Evolutionary conservation across 2,329 filamentous ascomycete species (phyloP).

Genomic region (Endothia cerciana): DNA sequence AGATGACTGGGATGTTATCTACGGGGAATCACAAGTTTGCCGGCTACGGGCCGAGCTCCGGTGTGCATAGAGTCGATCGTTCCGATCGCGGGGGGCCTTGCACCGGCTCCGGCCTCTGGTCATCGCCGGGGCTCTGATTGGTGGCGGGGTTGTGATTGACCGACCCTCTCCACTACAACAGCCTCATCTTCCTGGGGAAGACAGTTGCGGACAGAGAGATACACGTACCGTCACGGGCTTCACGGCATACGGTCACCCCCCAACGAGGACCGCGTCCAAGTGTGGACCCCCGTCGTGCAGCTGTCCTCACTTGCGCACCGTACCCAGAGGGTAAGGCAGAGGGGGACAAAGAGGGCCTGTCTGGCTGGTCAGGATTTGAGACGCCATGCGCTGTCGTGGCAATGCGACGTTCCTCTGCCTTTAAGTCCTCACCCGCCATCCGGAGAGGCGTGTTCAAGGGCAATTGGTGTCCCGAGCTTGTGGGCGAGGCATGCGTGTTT

Average conservation of each 20-base stretch:
- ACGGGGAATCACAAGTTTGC: background rate
- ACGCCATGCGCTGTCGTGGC: background rate
- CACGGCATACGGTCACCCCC: background rate
- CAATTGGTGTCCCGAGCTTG: background rate
- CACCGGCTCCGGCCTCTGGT: background rate
- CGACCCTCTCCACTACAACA: background rate
- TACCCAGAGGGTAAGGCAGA: background rate
- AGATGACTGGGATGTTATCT: background rate
- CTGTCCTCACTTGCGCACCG: too few relatives aligned
- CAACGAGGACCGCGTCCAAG: background rate
- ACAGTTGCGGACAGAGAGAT: background rate
- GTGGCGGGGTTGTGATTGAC: background rate
- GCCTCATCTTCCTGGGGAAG: background rate
- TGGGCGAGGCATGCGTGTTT: background rate
- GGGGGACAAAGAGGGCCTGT: too few relatives aligned
- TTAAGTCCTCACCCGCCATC: too few relatives aligned
- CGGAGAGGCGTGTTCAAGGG: too few relatives aligned
- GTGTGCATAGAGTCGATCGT: background rate
- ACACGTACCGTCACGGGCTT: too few relatives aligned
- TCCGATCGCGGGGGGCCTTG: slow-evolving; percentile 4
- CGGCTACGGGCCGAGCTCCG: background rate
- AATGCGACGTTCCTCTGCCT: background rate
- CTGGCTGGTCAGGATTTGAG: background rate
- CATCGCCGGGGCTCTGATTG: background rate
- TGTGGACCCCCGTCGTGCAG: too few relatives aligned